Base-by-base conservation (phyloP, 306 rosid genomes). In the Alnus rubra region DNA sequence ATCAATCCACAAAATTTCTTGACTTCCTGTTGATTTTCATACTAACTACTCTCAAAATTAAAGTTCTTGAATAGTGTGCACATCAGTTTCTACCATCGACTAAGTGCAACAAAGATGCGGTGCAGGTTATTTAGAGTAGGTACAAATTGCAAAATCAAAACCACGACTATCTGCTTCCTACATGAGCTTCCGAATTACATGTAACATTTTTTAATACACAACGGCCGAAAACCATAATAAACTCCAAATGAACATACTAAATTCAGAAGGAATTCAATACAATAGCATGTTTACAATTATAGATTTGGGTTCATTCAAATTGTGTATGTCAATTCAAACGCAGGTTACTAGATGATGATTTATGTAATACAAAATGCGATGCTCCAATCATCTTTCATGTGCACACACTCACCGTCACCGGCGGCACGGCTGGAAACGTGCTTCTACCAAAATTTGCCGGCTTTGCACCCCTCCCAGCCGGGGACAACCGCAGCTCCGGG, bases 401-500 rank as follows among this genome's bases (percentile, higher is more conserved):
- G 37, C 5, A 28, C 72, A 74, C 54, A 76, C 89, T 86, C 78
- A 94, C 98, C 70, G 92, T 89, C 52, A 90, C 74, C 4, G 52
- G 28, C 11, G 62, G 62, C 28, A 55, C 30, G 0, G 89, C 71
- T 12, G 88, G 97, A 82, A 84, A 67, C 55, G 93, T 71, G 83
- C 16, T 87, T 64, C 88, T 82, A 49, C 80, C 80, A 39, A 77
- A 16, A 72, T 84, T 75, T 39, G 88, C 48, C 3, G 90, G 81
- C 76, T 88, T 94, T 42, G 83, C 18, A 31, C 87, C 64, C 86
- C 85, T 92, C 42, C 87, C 87, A n/a, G 84, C 56, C 12, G 98
- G 98, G 54, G 98, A 90, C 69, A 90, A 82, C 67, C 90, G 85
- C 73, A 88, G 90, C 79, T 92, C 98, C 69, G 80, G 78, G 39